phyloP scores from a whole-genome alignment of 371 early-diverging fungal genomes.

The Mucor ambiguus region DNA sequence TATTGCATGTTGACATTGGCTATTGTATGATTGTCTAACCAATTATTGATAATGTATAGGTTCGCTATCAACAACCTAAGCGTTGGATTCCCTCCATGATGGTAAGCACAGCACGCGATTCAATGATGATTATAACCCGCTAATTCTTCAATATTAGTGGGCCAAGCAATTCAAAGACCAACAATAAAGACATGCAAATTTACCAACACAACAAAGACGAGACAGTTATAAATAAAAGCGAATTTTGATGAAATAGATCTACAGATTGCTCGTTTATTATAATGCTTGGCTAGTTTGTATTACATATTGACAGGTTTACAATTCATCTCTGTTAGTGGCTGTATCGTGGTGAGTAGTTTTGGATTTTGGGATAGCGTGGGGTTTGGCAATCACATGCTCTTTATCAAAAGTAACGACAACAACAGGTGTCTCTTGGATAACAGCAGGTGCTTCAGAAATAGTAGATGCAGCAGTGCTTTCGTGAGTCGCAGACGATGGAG shows the following conservation, averaged over 20 bases:
- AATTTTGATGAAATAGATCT: conserved; percentile 2
- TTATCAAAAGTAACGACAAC: neutral
- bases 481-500: neutral
- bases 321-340: conserved; percentile 8
- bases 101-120: conserved; percentile 31
- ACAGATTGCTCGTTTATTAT: neutral
- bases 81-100: conserved; percentile 86
- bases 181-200: conserved; percentile 16
- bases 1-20: conserved; percentile 23
- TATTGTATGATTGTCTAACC: neutral
- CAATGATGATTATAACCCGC: neutral
- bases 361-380: neutral
- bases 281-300: neutral
- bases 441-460: neutral
- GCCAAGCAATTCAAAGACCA: conserved; percentile 74
- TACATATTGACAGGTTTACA: neutral
- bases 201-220: conserved; percentile 7
- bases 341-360: neutral
- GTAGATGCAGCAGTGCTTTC: neutral
- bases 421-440: neutral
- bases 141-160: conserved; percentile 51
- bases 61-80: conserved; percentile 70
- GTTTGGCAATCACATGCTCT: neutral
- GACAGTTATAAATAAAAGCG: neutral
- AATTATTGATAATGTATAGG: conserved; percentile 18